Conservation (phyloP, 2,329 filamentous ascomycete species). For the Paracoccidioides lutzii region DNA sequence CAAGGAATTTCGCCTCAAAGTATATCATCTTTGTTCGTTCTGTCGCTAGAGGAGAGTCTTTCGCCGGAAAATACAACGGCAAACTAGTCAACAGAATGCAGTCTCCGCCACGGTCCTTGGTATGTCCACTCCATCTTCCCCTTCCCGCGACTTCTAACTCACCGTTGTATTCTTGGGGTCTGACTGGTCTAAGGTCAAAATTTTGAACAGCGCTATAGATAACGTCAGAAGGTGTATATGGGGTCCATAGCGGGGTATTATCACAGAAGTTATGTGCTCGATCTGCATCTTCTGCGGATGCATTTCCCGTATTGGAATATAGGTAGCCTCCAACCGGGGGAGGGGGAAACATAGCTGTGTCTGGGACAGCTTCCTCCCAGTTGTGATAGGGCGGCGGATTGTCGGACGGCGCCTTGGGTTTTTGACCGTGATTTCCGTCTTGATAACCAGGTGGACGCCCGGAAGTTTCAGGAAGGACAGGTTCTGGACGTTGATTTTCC, state of each 20-base stretch:
- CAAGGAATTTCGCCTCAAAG: slow-evolving; percentile 43
- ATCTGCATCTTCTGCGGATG: slow-evolving; percentile 40
- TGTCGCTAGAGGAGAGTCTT: slow-evolving; percentile 38
- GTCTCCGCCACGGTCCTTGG: slow-evolving; percentile 34
- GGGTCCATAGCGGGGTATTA: slow-evolving; percentile 38
- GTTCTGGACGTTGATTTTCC: slow-evolving; percentile 9
- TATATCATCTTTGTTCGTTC: slow-evolving; percentile 42
- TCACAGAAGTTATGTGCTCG: slow-evolving; percentile 45
- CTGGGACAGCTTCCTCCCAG: slow-evolving; percentile 47
- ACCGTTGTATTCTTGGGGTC: slow-evolving; percentile 30
- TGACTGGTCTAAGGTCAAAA: slow-evolving; percentile 34
- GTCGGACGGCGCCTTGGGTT: slow-evolving; percentile 8
- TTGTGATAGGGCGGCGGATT: slow-evolving; percentile 48
- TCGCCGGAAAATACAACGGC: slow-evolving; percentile 43
- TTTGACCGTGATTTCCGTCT: background rate
- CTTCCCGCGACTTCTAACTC: slow-evolving; percentile 24
- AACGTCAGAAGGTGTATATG: slow-evolving; percentile 31
- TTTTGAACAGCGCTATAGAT: slow-evolving; percentile 32
- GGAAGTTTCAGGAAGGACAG: slow-evolving; percentile 9
- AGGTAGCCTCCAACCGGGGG: slow-evolving; percentile 44
- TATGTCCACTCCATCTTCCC: slow-evolving; percentile 35
- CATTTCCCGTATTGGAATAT: slow-evolving; percentile 45
- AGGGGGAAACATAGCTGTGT: slow-evolving; percentile 46
- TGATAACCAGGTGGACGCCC: slow-evolving; percentile 6
- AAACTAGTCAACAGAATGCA: slow-evolving; percentile 41